phyloP scores from a whole-genome alignment of 2,329 filamentous ascomycete genomes.

The Davidsoniella eucalypti region DNA sequence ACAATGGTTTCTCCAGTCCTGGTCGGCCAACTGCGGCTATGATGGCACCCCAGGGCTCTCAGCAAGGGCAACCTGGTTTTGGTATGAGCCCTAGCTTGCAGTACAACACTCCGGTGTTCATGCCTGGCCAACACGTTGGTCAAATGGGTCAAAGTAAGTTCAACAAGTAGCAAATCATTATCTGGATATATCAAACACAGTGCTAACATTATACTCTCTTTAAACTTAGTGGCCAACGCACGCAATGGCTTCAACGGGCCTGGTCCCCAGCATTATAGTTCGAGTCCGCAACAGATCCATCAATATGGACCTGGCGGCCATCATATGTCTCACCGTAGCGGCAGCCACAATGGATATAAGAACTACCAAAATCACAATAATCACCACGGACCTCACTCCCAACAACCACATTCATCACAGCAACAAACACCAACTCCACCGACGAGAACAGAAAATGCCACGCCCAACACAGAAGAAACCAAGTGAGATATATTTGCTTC shows the following conservation, averaged over 20 bases:
- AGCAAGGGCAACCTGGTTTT: constrained; percentile 68
- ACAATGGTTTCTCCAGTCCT: constrained; percentile 77
- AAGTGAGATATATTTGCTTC: constrained; percentile 5
- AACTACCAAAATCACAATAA: constrained; percentile 11
- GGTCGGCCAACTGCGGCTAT: constrained; percentile 62
- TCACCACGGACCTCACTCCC: constrained; percentile 2
- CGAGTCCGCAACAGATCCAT: constrained; percentile 48
- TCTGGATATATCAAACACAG: constrained; percentile 3
- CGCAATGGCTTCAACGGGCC: constrained; percentile 40
- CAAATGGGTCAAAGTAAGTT: constrained; percentile 58
- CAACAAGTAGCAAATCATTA: background rate
- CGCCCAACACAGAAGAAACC: constrained; percentile 11
- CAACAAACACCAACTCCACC: constrained; percentile 10
- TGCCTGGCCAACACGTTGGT: constrained; percentile 43
- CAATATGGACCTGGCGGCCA: constrained; percentile 33
- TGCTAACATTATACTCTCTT: background rate
- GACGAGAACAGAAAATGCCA: constrained; percentile 9
- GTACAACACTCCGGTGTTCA: constrained; percentile 59
- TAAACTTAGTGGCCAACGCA: constrained; percentile 36
- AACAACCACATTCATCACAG: constrained; percentile 4
- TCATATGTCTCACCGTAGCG: constrained; percentile 11
- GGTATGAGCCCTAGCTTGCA: constrained; percentile 61
- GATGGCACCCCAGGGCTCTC: constrained; percentile 91
- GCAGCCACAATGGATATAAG: constrained; percentile 12
- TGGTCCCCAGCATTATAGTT: constrained; percentile 45